phyloP scores from a whole-genome alignment of 768 basidiomycete genomes.

The Pleurotus sapidus region DNA sequence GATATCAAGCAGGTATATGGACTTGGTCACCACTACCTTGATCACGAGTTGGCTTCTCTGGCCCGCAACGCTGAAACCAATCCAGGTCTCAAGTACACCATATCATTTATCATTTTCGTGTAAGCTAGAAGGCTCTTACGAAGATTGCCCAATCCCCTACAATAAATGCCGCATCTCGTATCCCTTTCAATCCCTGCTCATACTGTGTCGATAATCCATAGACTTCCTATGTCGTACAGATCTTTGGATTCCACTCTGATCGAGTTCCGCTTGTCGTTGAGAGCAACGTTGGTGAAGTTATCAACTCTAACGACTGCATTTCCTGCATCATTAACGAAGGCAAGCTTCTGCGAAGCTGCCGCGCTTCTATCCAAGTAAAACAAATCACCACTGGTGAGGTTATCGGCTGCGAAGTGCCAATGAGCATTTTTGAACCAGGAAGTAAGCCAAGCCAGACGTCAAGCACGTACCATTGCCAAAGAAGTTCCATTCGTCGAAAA shows the following conservation, averaged over 20 bases:
- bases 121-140: too few relatives aligned
- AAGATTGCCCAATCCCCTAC: too few relatives aligned
- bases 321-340: conserved; percentile 53
- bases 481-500: conserved; percentile 51
- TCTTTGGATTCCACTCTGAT: conserved; percentile 62
- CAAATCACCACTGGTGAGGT: conserved; percentile 34
- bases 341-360: conserved; percentile 36
- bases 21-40: too few relatives aligned
- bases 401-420: neutral
- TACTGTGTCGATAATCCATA: conserved; percentile 8
- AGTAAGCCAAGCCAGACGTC: neutral
- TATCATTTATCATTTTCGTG: too few relatives aligned
- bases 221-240: conserved; percentile 11
- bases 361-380: conserved; percentile 43
- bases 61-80: too few relatives aligned
- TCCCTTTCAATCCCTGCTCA: too few relatives aligned
- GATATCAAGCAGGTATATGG: too few relatives aligned
- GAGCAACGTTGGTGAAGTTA: conserved; percentile 51
- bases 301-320: conserved; percentile 74
- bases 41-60: too few relatives aligned
- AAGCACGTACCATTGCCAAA: conserved; percentile 37
- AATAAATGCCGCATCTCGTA: too few relatives aligned
- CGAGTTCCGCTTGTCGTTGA: conserved; percentile 48
- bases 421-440: neutral
- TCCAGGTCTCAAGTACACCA: too few relatives aligned